Evolutionary conservation across 2,329 filamentous ascomycete species (phyloP).

Genomic region (Diaporthe capsici): DNA sequence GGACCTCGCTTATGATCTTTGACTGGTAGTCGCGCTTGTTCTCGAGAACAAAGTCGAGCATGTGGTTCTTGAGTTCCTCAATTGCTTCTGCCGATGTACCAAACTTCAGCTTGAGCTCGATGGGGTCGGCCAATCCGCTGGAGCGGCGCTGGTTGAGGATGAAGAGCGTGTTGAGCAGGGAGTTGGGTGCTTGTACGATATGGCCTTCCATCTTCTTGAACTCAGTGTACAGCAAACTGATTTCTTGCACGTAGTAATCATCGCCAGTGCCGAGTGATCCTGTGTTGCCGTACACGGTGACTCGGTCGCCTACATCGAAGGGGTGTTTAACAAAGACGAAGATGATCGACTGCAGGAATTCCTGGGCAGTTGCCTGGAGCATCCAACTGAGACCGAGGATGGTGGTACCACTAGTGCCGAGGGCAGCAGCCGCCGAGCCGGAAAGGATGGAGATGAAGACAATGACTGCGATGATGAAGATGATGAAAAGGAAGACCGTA

Average conservation of each 20-base stretch:
- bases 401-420: slow-evolving; percentile 90
- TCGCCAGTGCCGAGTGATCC: slow-evolving; percentile 84
- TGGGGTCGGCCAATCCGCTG: slow-evolving; percentile 87
- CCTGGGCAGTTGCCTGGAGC: slow-evolving; percentile 91
- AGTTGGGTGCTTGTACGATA: slow-evolving; percentile 96
- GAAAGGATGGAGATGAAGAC: slow-evolving; percentile 93
- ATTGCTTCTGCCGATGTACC: slow-evolving; percentile 89
- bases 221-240: slow-evolving; percentile 92
- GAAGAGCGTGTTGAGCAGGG: slow-evolving; percentile 90
- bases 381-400: slow-evolving; percentile 94
- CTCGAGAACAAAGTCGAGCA: slow-evolving; percentile 84
- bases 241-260: slow-evolving; percentile 97
- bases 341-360: slow-evolving; percentile 93
- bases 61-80: slow-evolving; percentile 81
- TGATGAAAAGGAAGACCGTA: slow-evolving; percentile 89
- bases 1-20: slow-evolving; percentile 75
- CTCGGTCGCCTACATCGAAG: slow-evolving; percentile 94
- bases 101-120: slow-evolving; percentile 88
- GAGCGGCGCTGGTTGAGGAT: slow-evolving; percentile 95
- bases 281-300: slow-evolving; percentile 91
- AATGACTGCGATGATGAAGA: slow-evolving; percentile 83
- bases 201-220: slow-evolving; percentile 99
- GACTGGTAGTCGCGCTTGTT: slow-evolving; percentile 84
- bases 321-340: slow-evolving; percentile 98
- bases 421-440: slow-evolving; percentile 87